Evolutionary conservation across 768 basidiomycete genomes (phyloP).

Genomic region (Leccinum pellstonianum): DNA sequence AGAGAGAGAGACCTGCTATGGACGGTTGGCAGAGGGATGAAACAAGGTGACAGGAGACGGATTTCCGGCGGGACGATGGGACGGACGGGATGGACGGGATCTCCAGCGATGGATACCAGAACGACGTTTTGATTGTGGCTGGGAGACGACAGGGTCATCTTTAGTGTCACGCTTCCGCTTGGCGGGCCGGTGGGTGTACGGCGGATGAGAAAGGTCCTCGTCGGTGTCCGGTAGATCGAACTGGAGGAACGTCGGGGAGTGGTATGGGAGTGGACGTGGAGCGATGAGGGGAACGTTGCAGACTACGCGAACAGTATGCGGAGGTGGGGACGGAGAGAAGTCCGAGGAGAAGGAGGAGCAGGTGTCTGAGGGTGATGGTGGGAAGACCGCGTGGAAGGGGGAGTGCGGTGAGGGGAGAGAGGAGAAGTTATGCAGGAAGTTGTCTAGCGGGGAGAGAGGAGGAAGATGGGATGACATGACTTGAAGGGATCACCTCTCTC

Average conservation of each 20-base stretch:
- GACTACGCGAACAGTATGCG: constrained; percentile 45
- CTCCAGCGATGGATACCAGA: constrained; percentile 15
- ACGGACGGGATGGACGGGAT: constrained; percentile 15
- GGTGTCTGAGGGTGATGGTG: constrained; percentile 46
- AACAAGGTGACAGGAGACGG: constrained; percentile 1
- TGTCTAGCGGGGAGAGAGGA: constrained; percentile 27
- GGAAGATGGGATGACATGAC: neutral
- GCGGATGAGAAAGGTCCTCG: constrained; percentile 68
- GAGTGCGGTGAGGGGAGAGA: neutral
- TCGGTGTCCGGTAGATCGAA: constrained; percentile 67
- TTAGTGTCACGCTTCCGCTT: constrained; percentile 51
- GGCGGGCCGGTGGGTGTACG: constrained; percentile 53
- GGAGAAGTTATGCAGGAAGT: constrained; percentile 6
- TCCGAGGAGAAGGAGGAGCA: constrained; percentile 28
- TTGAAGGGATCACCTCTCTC: too few species aligned
- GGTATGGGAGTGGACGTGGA: constrained; percentile 67
- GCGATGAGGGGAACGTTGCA: constrained; percentile 69
- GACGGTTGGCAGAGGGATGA: constrained; percentile 19
- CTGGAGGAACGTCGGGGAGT: constrained; percentile 66
- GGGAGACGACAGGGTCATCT: constrained; percentile 17
- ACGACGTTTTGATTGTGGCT: constrained; percentile 28
- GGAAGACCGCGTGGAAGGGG: constrained; percentile 1
- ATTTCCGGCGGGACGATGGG: constrained; percentile 10
- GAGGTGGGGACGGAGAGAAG: constrained; percentile 26
- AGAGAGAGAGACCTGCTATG: neutral